Evolutionary conservation across 164 flowering plant genomes (phyloP).

Genomic region (Protea cynaroides): DNA sequence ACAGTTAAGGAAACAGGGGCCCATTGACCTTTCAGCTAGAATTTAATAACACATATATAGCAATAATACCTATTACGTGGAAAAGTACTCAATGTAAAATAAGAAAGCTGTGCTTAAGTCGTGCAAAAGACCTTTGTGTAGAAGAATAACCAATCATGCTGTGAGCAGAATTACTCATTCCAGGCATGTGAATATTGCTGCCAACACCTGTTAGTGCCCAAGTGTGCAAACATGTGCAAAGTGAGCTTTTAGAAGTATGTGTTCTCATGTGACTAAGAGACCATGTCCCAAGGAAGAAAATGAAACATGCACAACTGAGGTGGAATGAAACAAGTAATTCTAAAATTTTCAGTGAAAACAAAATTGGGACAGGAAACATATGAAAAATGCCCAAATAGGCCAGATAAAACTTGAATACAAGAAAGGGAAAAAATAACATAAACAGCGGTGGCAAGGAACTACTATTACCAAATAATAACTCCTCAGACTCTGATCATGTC

Average conservation of each 20-base stretch:
- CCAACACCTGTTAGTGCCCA: constrained; percentile 98
- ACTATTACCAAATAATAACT: neutral
- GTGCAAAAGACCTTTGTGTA: constrained; percentile 97
- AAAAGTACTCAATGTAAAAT: constrained; percentile 31
- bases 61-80: constrained; percentile 3
- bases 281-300: constrained; percentile 11
- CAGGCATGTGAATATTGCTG: constrained; percentile 83
- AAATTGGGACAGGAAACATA: too few relatives aligned
- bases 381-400: neutral
- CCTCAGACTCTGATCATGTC: neutral
- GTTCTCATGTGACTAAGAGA: constrained; percentile 43
- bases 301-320: constrained; percentile 2
- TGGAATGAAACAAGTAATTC: constrained; percentile 4
- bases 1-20: constrained; percentile 19
- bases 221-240: constrained; percentile 93
- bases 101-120: constrained; percentile 67
- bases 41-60: constrained; percentile 6
- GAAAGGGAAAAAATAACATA: neutral
- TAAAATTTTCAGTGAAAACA: too few relatives aligned
- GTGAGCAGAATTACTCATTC: constrained; percentile 90
- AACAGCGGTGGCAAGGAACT: neutral
- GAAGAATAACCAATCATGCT: constrained; percentile 91
- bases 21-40: constrained; percentile 29
- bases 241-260: constrained; percentile 71
- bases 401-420: neutral